Evolutionary conservation across 257 asterid species (phyloP).

Genomic region (Solanum tarapatanum): DNA sequence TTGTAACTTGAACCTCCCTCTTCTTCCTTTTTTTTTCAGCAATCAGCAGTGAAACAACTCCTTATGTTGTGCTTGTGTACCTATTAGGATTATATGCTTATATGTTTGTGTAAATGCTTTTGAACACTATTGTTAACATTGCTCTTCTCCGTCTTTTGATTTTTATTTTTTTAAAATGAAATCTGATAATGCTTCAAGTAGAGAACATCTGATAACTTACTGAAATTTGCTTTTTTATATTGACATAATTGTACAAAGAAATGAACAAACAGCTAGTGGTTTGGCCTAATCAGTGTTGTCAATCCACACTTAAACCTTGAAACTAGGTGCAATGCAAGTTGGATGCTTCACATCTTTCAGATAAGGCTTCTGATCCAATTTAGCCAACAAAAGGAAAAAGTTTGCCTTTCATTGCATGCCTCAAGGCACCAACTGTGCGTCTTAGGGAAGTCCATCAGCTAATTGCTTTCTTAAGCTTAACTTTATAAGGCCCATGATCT

Average conservation of each 20-base stretch:
- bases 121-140: neutral
- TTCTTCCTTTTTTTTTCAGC: neutral
- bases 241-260: neutral
- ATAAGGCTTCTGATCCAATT: neutral
- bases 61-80: neutral
- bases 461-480: neutral
- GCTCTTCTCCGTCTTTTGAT: neutral
- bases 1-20: neutral
- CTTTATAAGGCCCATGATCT: neutral
- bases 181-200: neutral
- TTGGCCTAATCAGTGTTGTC: neutral
- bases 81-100: neutral
- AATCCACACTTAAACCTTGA: neutral
- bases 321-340: neutral
- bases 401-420: neutral
- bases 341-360: neutral
- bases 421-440: neutral
- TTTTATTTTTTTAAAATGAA: neutral
- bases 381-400: neutral
- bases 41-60: neutral
- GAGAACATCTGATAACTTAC: neutral
- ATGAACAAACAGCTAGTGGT: neutral
- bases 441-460: neutral
- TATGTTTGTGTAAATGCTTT: neutral
- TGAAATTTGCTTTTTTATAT: neutral